These are phyloP conservation scores for Kwoniella shandongensis DNA, from an alignment of 768 basidiomycete species.

Conservation along the genomic window DNA sequence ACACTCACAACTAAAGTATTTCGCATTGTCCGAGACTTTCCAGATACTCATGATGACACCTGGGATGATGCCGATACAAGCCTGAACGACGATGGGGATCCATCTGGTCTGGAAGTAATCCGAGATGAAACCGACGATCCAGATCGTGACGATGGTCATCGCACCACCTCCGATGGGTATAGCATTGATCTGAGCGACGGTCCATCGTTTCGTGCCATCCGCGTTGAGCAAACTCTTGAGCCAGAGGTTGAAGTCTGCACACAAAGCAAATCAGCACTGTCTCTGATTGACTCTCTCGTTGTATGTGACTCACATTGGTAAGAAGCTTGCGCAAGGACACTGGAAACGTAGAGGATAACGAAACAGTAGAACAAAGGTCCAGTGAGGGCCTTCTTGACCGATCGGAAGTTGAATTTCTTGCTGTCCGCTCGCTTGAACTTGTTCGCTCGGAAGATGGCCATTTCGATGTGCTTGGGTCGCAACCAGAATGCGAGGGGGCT, in stretches of 20 bases:
- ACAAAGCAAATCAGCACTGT: not conserved
- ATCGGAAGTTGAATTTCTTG: constrained; percentile 37
- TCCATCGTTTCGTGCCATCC: constrained; percentile 17
- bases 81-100: constrained; percentile 39
- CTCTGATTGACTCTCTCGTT: not conserved
- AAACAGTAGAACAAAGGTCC: constrained; percentile 43
- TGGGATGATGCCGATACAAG: constrained; percentile 36
- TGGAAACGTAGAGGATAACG: constrained; percentile 36
- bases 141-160: constrained; percentile 36
- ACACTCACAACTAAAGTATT: constrained; percentile 46
- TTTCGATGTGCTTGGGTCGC: constrained; percentile 23
- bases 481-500: constrained; percentile 47
- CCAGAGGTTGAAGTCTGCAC: constrained; percentile 43
- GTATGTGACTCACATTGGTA: constrained; percentile 29
- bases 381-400: constrained; percentile 34
- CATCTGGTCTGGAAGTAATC: constrained; percentile 45
- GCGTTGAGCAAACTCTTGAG: constrained; percentile 34
- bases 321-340: constrained; percentile 37
- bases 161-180: constrained; percentile 25
- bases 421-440: constrained; percentile 39
- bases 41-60: constrained; percentile 49
- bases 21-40: constrained; percentile 41
- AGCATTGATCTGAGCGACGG: constrained; percentile 16
- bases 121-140: constrained; percentile 37
- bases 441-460: constrained; percentile 31